A percentile compares a stretch with the other conserved stretches of the same genome.
Conservation (phyloP, 345 rosid species). For the Moricandia arvensis region DNA sequence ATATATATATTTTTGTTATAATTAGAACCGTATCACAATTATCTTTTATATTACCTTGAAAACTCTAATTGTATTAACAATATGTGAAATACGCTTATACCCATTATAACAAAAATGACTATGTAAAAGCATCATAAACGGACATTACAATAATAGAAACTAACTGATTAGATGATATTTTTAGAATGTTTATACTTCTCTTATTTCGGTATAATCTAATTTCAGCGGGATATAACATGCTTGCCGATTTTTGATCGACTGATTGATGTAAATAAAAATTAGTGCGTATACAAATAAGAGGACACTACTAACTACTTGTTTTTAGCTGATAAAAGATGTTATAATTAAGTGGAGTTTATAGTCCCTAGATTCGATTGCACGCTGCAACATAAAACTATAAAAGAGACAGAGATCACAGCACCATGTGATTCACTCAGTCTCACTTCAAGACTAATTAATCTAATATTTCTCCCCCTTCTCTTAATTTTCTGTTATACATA, state of each 20-base stretch:
- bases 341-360: slow-evolving; percentile 1
- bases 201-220: not conserved
- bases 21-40: too few relatives aligned
- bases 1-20: too few relatives aligned
- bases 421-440: slow-evolving; percentile 28
- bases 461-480: not conserved
- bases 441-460: slow-evolving; percentile 7
- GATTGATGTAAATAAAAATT: not conserved
- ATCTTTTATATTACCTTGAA: too few relatives aligned
- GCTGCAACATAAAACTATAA: slow-evolving; percentile 19
- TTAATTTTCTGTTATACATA: not conserved
- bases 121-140: not conserved
- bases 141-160: not conserved
- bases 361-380: slow-evolving; percentile 28
- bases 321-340: not conserved
- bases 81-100: not conserved
- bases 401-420: slow-evolving; percentile 27
- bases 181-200: not conserved
- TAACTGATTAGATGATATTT: not conserved
- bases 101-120: not conserved
- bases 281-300: not conserved
- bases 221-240: not conserved
- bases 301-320: slow-evolving; percentile 10
- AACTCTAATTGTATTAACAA: too few relatives aligned
- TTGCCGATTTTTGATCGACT: not conserved